Evolutionary conservation across 2,329 filamentous ascomycete genomes (phyloP), one percentile per base, ranked within the genome.

Genomic region (Aspergillus vadensis): DNA sequence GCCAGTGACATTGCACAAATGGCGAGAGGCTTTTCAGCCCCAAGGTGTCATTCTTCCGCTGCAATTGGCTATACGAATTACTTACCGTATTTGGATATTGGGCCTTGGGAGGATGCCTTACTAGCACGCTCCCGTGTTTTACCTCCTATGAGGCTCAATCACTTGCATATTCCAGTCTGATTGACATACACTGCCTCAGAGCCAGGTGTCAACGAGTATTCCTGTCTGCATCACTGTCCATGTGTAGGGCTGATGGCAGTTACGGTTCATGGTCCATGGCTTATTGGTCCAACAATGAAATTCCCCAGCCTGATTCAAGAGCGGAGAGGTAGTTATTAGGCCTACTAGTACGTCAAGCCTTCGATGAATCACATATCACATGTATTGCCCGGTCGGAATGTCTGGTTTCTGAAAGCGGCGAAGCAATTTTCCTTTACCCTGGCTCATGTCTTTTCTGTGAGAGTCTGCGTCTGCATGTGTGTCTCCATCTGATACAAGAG

Each of bases 131-230:
- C 23, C 21, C 25, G 10, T 17, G 15, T 49, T 17, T 30, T 25
- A 36, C 21, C 41, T 23, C 8, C 47, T 17, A 30, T 63, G 58
- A 59, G 63, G 58, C 63, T 65, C 58, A 63, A 61, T 39, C 51
- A 23, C 50, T 30, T 55, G 55, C 47, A 55, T 44, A 47, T 55
- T 58, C 44, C 30, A 44, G 30, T 58, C 39, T 19, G 15, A 4
- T 32, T 17, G 27, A 32, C 25, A 30, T 30, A 50, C 47, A 49
- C 47, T 32, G 47, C 47, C 47, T 30, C 47, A 32, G 17, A 30
- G 25, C 25, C 25, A 50, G 44, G 25, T 50, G 9, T 50, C 47
- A n/a, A 30, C 15, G n/a, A 30, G n/a, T 12, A 30, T 8, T 30
- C 30, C 19, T 39, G 50, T n/a, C 51, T 41, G 51, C 19, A 39